Evolutionary conservation across 1,139 yeast genomes (phyloP), one percentile per base, ranked within the genome.

Genomic region (Geotrichum carabidarum): DNA sequence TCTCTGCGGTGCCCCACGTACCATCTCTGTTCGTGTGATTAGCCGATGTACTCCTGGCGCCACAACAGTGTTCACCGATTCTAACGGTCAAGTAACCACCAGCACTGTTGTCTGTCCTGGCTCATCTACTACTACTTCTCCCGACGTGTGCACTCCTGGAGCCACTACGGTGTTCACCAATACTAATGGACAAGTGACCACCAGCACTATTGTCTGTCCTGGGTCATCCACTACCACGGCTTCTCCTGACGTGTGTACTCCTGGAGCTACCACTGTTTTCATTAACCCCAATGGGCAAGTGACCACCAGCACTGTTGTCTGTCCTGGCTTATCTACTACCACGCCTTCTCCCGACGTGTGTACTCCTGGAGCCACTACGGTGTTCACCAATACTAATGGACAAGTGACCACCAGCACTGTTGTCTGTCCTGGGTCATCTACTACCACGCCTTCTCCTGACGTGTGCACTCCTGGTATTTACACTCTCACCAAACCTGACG

Each of bases 401-500:
- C 41, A 15, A 9, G n/a, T 22, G 12, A 14, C 36, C n/a, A 8
- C 53, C 27, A 44, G 59, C 40, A 48, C 59, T 35, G 41, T 37
- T 37, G 38, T 18, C 11, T 18, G 40, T 17, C 15, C 40, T 37
- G n/a, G n/a, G n/a, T n/a, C n/a, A n/a, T n/a, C n/a, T 14, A 8
- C 15, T 14, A n/a, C 30, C 22, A 12, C 40, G 8, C n/a, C 59
- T 11, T 44, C 63, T 32, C 43, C 58, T 9, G 47, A 22, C 7
- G 36, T 18, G 9, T 48, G 51, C 40, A 14, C 22, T 22, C 47
- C 44, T 32, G 49, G 46, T 15, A 12, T 38, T 34, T 15, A 6
- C 15, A 30, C 50, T 32, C 2, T 31, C 30, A 36, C 49, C 42
- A 44, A 27, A 8, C 36, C 53, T 14, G n/a, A 42, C 32, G 53